Conservation (phyloP, 2,329 filamentous ascomycete genomes). For the Aspergillus tamarii region DNA sequence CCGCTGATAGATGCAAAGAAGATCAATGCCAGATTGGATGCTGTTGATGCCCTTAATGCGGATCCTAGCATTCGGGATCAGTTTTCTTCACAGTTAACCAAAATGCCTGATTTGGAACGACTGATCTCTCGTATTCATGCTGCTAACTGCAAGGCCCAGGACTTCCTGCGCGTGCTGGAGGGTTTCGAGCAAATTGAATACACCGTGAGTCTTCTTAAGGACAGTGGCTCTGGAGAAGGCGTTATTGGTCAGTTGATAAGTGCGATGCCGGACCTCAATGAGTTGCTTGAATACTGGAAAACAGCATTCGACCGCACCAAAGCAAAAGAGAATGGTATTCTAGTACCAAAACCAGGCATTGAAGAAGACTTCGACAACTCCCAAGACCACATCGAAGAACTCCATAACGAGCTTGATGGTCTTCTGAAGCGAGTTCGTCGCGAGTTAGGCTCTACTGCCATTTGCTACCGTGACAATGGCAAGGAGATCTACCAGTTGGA, state of each 20-base stretch:
- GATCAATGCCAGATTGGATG: conserved; percentile 93
- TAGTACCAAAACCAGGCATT: conserved; percentile 84
- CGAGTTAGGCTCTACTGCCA: conserved; percentile 72
- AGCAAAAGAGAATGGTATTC: conserved; percentile 76
- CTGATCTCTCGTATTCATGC: conserved; percentile 94
- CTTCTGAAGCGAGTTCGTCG: conserved; percentile 73
- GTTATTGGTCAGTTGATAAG: conserved; percentile 81
- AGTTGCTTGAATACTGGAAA: conserved; percentile 81
- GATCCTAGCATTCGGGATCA: conserved; percentile 80
- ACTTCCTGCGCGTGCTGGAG: conserved; percentile 91
- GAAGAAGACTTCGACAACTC: conserved; percentile 92
- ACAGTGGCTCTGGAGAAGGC: conserved; percentile 75
- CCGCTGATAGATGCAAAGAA: conserved; percentile 82
- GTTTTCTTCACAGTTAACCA: conserved; percentile 84
- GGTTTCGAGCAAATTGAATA: conserved; percentile 98
- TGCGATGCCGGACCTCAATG: conserved; percentile 81
- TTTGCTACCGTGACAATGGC: conserved; percentile 81
- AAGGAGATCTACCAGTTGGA: conserved; percentile 98
- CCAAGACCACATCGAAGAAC: conserved; percentile 72
- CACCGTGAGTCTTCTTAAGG: conserved; percentile 77
- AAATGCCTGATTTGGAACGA: conserved; percentile 91
- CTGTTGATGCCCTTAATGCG: conserved; percentile 88
- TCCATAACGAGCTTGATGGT: conserved; percentile 72
- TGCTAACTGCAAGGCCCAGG: conserved; percentile 82
- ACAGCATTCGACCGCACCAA: conserved; percentile 83